These are phyloP conservation scores for Pyricularia pennisetigena DNA, from an alignment of 2,329 filamentous ascomycete genomes.

Conservation along the genomic window DNA sequence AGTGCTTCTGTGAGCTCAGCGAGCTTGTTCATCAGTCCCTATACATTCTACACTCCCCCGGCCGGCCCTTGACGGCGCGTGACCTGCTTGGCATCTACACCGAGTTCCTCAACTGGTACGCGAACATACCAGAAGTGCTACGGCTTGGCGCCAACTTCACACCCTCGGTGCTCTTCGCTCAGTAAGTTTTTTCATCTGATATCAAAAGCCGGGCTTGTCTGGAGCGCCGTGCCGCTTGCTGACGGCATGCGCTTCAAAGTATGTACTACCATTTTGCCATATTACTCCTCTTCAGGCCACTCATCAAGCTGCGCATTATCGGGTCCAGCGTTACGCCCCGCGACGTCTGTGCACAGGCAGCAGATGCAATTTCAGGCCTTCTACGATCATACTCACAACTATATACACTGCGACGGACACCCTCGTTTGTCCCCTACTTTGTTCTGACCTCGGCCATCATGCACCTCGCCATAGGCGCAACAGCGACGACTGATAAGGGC, in stretches of 20 bases:
- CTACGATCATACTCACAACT: slow-evolving; percentile 46
- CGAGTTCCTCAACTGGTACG: slow-evolving; percentile 64
- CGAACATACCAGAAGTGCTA: slow-evolving; percentile 53
- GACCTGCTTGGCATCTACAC: slow-evolving; percentile 56
- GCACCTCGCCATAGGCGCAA: slow-evolving; percentile 44
- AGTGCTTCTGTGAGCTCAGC: slow-evolving; percentile 61
- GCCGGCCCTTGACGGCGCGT: slow-evolving; percentile 51
- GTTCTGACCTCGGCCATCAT: slow-evolving; percentile 52
- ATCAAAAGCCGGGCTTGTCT: neutral
- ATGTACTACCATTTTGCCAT: slow-evolving; percentile 65
- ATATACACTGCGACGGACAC: slow-evolving; percentile 47
- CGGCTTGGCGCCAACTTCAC: slow-evolving; percentile 59
- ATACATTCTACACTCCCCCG: slow-evolving; percentile 63
- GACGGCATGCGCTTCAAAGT: slow-evolving; percentile 23
- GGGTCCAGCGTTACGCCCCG: slow-evolving; percentile 53
- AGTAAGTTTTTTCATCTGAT: slow-evolving; percentile 39
- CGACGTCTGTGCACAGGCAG: slow-evolving; percentile 55
- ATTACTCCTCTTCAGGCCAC: slow-evolving; percentile 63
- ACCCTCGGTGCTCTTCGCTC: slow-evolving; percentile 62
- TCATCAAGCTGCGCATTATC: slow-evolving; percentile 55
- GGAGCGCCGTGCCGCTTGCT: neutral
- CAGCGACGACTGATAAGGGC: slow-evolving; percentile 7
- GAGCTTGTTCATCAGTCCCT: slow-evolving; percentile 65
- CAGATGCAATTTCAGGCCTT: slow-evolving; percentile 48
- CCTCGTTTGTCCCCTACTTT: slow-evolving; percentile 52